Conservation (phyloP, 1,139 yeast genomes). For the Hansenula sp. region DNA sequence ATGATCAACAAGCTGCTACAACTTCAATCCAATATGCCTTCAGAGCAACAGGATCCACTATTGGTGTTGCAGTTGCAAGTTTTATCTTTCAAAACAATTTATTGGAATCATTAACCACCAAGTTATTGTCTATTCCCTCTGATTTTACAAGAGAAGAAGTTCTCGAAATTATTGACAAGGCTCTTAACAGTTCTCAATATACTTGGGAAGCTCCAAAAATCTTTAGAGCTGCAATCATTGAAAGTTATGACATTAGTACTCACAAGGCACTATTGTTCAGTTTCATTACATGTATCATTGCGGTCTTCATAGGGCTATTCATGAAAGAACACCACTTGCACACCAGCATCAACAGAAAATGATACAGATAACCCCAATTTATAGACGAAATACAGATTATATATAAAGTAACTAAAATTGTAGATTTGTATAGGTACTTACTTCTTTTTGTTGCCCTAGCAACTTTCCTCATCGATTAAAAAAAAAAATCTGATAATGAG, state of each 20-base stretch:
- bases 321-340: constrained; percentile 24
- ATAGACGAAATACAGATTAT: too few species aligned
- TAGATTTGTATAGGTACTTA: too few species aligned
- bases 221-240: constrained; percentile 41
- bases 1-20: constrained; percentile 61
- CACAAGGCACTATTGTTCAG: constrained; percentile 47
- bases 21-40: constrained; percentile 76
- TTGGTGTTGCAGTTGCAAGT: constrained; percentile 64
- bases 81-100: constrained; percentile 52
- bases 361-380: neutral
- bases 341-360: constrained; percentile 10
- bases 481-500: too few species aligned
- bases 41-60: constrained; percentile 70
- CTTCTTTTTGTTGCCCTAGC: too few species aligned
- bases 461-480: too few species aligned
- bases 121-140: constrained; percentile 31
- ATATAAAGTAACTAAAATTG: too few species aligned
- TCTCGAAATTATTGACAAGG: constrained; percentile 40
- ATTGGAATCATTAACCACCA: constrained; percentile 16
- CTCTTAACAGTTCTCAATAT: constrained; percentile 55
- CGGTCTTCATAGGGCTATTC: constrained; percentile 24
- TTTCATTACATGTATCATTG: constrained; percentile 33
- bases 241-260: constrained; percentile 42
- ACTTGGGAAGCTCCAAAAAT: constrained; percentile 44
- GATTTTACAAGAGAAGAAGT: constrained; percentile 32